Base-by-base conservation (phyloP, 2,329 filamentous ascomycete genomes). In the Cercospora zeina region DNA sequence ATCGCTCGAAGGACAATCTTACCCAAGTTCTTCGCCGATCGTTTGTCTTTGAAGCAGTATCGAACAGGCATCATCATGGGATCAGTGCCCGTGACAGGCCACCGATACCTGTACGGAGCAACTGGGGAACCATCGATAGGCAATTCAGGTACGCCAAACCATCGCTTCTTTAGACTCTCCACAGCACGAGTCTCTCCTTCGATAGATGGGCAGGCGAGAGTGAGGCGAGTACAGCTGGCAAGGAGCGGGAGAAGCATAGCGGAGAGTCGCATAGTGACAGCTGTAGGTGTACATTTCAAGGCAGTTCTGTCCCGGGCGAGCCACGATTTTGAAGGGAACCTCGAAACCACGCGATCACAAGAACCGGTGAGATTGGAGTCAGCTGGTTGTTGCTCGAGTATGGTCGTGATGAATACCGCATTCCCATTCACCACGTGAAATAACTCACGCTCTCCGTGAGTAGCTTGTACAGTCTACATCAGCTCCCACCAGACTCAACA, bases 11-110 rank as follows among this genome's bases (percentile, higher is more conserved):
- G 51, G 14, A 69, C 34, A 31, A 68, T 59, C 9, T 45, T 16
- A 10, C 59, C 27, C 16, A 70, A 63, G 27, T 66, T 67, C 6
- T 55, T 51, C 19, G 58, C 45, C 0, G 66, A 67, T 24, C 68
- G 53, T 10, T 39, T 30, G 42, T 70, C 64, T 24, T 58, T 60
- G 57, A 61, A 69, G 55, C 68, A 70, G 53, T 69, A 69, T 13
- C 65, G 63, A 14, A 69, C 39, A 11, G 67, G 62, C 14, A 66
- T 63, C 13, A 19, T 30, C 13, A 7, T 24, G 11, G 63, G 57
- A 4, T 47, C 37, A 16, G 39, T 31, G 54, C 63, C 66, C 14
- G 58, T 58, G 36, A 31, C 31, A 4, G 67, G 66, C 67, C 67
- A 69, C 11, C 64, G 66, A 30, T 66, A 62, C 16, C 24, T 33